Percentiles rank a stretch among this genome's conserved stretches.
Evolutionary conservation across 2,329 filamentous ascomycete species (phyloP).

Genomic region (Penicillium digitatum): DNA sequence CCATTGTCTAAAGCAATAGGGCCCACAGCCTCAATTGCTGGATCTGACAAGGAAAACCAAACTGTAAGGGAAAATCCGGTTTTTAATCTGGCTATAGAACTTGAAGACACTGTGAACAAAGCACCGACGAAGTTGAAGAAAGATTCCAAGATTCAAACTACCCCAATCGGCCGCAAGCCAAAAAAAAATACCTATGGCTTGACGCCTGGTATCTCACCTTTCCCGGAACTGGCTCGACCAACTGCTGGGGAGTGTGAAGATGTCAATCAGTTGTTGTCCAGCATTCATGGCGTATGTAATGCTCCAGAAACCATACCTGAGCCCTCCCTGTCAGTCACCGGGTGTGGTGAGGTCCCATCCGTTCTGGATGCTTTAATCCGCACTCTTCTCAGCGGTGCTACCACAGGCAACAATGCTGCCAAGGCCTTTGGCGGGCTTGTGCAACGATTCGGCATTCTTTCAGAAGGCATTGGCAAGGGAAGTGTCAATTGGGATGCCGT

Average conservation of each 20-base stretch:
- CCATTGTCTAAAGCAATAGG: neutral
- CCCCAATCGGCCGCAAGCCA: slow-evolving; percentile 7
- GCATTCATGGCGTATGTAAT: slow-evolving; percentile 61
- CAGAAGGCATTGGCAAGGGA: slow-evolving; percentile 62
- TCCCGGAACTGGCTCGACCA: slow-evolving; percentile 62
- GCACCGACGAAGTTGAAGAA: slow-evolving; percentile 13
- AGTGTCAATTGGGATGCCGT: slow-evolving; percentile 74
- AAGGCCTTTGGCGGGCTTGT: slow-evolving; percentile 64
- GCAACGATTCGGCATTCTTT: slow-evolving; percentile 58
- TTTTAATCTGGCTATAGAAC: slow-evolving; percentile 5
- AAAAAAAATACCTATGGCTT: slow-evolving; percentile 48
- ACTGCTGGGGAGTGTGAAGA: slow-evolving; percentile 66
- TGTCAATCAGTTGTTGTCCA: slow-evolving; percentile 62
- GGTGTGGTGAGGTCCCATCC: slow-evolving; percentile 64
- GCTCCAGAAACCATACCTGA: slow-evolving; percentile 64
- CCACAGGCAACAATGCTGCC: slow-evolving; percentile 58
- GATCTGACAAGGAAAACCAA: slow-evolving; percentile 10
- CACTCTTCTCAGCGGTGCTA: slow-evolving; percentile 60
- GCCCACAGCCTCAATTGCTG: neutral
- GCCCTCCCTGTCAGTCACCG: slow-evolving; percentile 67
- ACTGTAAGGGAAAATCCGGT: slow-evolving; percentile 7
- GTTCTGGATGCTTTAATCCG: slow-evolving; percentile 62
- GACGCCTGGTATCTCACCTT: slow-evolving; percentile 58
- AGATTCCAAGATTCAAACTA: slow-evolving; percentile 1
- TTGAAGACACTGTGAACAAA: slow-evolving; percentile 20